Base-by-base conservation (phyloP, 2,329 filamentous ascomycete genomes). In the Leptographium lundbergii region DNA sequence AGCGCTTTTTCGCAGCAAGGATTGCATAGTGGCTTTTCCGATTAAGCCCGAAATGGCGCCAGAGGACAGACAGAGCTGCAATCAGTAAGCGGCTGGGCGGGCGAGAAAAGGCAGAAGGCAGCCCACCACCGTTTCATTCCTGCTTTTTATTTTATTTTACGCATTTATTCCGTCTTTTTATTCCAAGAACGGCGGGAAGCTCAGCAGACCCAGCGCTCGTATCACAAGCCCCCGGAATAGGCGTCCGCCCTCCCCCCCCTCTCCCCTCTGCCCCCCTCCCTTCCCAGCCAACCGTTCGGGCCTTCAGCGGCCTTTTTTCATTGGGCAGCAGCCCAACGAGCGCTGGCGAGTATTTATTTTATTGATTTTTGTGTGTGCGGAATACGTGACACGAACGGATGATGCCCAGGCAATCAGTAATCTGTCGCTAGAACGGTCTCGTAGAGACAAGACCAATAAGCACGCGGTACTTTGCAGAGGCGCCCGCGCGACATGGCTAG, bases 221-320 rank as follows among this genome's bases (percentile, higher is more conserved):
- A 22, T 51, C 27, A 57, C 56, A 24, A 57, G 47, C 13, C 13
- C 54, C 25, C 32, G 32, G 25, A 27, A 48, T 6, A 48, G 22
- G 56, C 32, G 17, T 14, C 32, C 6, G 25, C 27, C 27, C 27
- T 27, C 13, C 17, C 42, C 19, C 19, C 55, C 7, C 45, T 19
- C 6, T 32, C 6, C 55, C 10, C 45, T 13, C 6, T 24, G 19
- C 36, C n/a, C 54, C 50, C 57, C 36, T 34, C 50, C 57, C 36
- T 34, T 54, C 53, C 34, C 39, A 56, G 17, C 39, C 39, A n/a
- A n/a, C 39, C 25, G 51, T 22, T 25, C 32, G 56, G 48, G 29
- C 54, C 59, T 60, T 50, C 58, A 61, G 59, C 36, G 59, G 57
- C 53, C 50, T 56, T 59, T 60, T 61, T 61, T 61, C 54, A 63